Base-by-base conservation (phyloP, 2,329 filamentous ascomycete species). In the Fulvia fulva region DNA sequence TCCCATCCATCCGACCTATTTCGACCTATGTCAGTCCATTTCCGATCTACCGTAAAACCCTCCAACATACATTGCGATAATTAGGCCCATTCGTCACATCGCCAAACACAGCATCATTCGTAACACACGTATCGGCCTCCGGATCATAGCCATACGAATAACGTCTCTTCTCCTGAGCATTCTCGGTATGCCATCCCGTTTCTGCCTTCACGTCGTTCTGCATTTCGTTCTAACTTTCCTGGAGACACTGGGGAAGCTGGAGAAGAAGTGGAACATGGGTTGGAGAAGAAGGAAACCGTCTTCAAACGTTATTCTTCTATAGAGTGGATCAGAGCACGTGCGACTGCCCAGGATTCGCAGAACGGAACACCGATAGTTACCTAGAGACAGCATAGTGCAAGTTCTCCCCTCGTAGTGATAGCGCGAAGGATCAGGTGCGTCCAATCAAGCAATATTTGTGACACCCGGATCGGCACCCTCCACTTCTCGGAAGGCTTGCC, bases 1-100 rank as follows among this genome's bases (percentile, higher is more conserved):
- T 21, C 75, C 77, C 1, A 75, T 55, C 76, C 75, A 79, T 44
- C 76, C 75, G 34, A 62, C 59, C 58, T 60, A 16, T 30, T 16
- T 6, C 11, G n/a, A 5, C 34, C 37, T 12, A 32, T 6, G n/a
- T 50, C 26, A 16, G 51, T 51, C 23, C n/a, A 14, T 41, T 9
- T 16, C n/a, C 34, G 14, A 41, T 12, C 12, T 41, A 16, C 34
- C 34, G 5, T 5, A 5, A 5, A 14, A 16, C 6, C 34, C 9
- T n/a, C 16, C 34, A 14, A 22, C 49, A 21, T 34, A 51, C 49
- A 21, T 28, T 32, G 34, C 49, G 49, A 34, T 51, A 51, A n/a
- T 51, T 51, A 9, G 49, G 49, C n/a, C 49, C 49, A 51, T 51
- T 51, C 26, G 49, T 19, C 22, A 51, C 49, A 34, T 51, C 49